Evolutionary conservation across 495 filamentous ascomycete genomes (phyloP), one percentile per base, ranked within the genome.

Genomic region (Aspergillus saccharolyticus): DNA sequence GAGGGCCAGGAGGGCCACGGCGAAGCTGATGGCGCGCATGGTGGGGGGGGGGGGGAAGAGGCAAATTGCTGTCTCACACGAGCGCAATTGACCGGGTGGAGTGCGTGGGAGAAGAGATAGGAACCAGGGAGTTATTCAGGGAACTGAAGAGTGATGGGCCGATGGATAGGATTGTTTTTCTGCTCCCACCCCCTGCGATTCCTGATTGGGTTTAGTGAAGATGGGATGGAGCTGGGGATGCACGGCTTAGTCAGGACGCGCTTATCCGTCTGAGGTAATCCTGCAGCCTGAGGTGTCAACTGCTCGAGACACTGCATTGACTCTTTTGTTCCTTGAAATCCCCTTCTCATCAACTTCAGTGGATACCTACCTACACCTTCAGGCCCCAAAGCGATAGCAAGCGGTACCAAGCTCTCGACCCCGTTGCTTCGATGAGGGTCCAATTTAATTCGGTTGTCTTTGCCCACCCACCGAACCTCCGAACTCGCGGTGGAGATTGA

Each of bases 1-100:
- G 4, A 84, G 58, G 52, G 80, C 86, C 51, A 88, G 59, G 51
- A 89, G 62, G 63, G 88, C 67, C 63, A 82, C 80, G 57, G 89
- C 62, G 66, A 83, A 63, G 63, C 77, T 83, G 63, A 88, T 72
- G 43, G 51, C 64, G 49, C 68, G 69, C 59, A 73, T 66, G 47
- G 44, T 15, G 55, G n/a, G 8, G 53, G n/a, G 49, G 19, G 16
- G 14, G 22, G 22, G 8, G 53, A 20, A 45, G 19, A 12, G 14
- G 22, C 17, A 18, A 6, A 39, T 39, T 39, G 33, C 33, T 15
- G n/a, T 22, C n/a, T n/a, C n/a, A n/a, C n/a, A n/a, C 30, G 66
- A 61, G 49, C 61, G 42, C 24, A 51, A 53, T 15, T 44, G 44
- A 20, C 18, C 18, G 50, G 19, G 33, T 18, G 42, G 44, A 52